Percentiles rank a stretch among this genome's conserved stretches.
Evolutionary conservation across 768 basidiomycete genomes (phyloP).

Genomic region (Naganishia vishniacii): DNA sequence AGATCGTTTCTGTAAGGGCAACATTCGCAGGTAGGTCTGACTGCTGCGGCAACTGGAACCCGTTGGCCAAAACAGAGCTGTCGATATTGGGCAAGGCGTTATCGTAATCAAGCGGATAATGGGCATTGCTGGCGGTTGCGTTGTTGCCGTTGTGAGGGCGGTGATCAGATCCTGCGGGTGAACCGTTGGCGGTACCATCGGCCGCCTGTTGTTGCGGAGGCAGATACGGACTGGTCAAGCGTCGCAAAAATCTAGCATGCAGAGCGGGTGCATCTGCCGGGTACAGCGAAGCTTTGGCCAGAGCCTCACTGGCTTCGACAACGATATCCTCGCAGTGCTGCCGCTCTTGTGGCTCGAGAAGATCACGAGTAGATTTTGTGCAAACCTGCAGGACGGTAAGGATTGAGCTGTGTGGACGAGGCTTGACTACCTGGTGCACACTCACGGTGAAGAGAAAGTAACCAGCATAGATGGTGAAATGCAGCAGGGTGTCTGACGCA

Average conservation of each 20-base stretch:
- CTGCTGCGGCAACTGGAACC: conserved; percentile 6
- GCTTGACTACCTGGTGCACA: background rate
- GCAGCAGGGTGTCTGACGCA: conserved; percentile 34
- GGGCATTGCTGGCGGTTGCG: background rate
- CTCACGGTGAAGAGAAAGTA: conserved; percentile 34
- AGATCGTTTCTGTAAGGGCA: conserved; percentile 4
- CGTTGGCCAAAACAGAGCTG: background rate
- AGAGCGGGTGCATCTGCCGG: conserved; percentile 32
- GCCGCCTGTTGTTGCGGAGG: background rate
- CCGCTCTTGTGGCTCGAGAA: conserved; percentile 30
- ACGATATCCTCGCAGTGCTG: conserved; percentile 33
- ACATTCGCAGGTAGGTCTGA: background rate
- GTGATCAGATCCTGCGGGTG: background rate
- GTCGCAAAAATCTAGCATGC: conserved; percentile 32
- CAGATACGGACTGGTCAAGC: conserved; percentile 11
- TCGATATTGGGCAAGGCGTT: background rate
- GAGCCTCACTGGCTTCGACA: conserved; percentile 30
- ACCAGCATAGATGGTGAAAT: conserved; percentile 35
- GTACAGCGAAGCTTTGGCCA: conserved; percentile 30
- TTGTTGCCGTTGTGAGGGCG: background rate
- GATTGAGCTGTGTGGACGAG: conserved; percentile 11
- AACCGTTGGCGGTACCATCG: background rate
- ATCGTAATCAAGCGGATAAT: conserved; percentile 3
- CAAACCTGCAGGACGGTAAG: conserved; percentile 23
- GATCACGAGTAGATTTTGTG: conserved; percentile 13